Evolutionary conservation across 2,329 filamentous ascomycete species (phyloP).

Genomic region (Akanthomyces uredinophilus): DNA sequence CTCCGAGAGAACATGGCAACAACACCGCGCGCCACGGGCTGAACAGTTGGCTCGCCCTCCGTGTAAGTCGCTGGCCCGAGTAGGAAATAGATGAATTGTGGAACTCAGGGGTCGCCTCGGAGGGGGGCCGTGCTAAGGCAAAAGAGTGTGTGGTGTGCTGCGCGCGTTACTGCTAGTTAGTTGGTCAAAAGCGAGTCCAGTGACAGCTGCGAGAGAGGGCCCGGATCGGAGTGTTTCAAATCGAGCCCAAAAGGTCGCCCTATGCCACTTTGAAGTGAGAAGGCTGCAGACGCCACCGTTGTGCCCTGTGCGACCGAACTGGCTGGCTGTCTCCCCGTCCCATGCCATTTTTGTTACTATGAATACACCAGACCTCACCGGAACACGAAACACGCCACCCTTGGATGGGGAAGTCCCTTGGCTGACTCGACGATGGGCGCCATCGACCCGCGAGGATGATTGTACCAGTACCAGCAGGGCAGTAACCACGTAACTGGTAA

Average conservation of each 20-base stretch:
- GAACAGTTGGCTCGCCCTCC: background rate
- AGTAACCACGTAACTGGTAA: too few species aligned
- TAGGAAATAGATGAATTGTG: constrained; percentile 13
- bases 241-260: background rate
- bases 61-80: constrained; percentile 2
- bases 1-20: background rate
- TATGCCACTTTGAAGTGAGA: background rate
- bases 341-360: background rate
- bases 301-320: background rate
- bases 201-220: background rate
- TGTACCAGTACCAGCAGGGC: too few species aligned
- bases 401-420: background rate
- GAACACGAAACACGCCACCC: constrained; percentile 13
- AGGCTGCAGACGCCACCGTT: background rate
- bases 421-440: constrained; percentile 3
- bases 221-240: constrained; percentile 8
- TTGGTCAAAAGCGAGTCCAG: background rate
- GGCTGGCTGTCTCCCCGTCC: background rate
- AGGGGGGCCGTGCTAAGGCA: background rate
- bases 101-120: background rate
- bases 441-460: background rate
- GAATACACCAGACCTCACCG: constrained; percentile 11
- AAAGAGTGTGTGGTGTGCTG: background rate
- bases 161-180: too few species aligned
- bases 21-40: background rate